These are phyloP conservation scores for Nakaseomyces delphensis DNA, from an alignment of 1,139 yeast species.

Conservation along the genomic window DNA sequence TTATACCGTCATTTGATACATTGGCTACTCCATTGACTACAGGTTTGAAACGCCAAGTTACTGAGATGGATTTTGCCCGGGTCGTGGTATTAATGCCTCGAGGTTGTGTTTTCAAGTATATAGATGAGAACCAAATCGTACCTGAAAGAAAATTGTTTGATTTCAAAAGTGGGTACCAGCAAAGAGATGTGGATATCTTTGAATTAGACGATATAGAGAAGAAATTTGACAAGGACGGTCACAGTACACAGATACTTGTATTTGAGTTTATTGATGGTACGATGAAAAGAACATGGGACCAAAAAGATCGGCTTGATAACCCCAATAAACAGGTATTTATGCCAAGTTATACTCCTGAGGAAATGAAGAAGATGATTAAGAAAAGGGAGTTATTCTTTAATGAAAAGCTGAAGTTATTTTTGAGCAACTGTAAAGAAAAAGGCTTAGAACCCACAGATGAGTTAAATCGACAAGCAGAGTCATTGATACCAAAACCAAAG, in stretches of 20 bases:
- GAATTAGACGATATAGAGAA: conserved; percentile 34
- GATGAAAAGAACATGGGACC: conserved; percentile 37
- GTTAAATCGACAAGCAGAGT: conserved; percentile 32
- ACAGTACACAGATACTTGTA: conserved; percentile 46
- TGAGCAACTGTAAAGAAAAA: conserved; percentile 30
- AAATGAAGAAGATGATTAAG: conserved; percentile 51
- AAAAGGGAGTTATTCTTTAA: conserved; percentile 51
- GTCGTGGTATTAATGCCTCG: conserved; percentile 57
- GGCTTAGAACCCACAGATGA: conserved; percentile 35
- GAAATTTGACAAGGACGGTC: conserved; percentile 25
- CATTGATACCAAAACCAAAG: conserved; percentile 43
- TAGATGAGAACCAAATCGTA: conserved; percentile 57
- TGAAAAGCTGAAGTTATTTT: conserved; percentile 36
- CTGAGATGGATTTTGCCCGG: conserved; percentile 50
- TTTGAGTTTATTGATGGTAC: conserved; percentile 75
- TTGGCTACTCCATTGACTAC: conserved; percentile 42
- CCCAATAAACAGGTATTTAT: conserved; percentile 32
- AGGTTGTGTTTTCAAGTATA: conserved; percentile 62
- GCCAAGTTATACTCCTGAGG: conserved; percentile 41
- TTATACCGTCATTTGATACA: conserved; percentile 45
- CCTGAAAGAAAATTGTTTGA: conserved; percentile 42
- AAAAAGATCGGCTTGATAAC: conserved; percentile 25
- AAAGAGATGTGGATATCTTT: conserved; percentile 43
- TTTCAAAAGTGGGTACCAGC: conserved; percentile 39
- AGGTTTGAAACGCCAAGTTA: conserved; percentile 35